Conservation (phyloP, 1,284 basidiomycete species). For the Marasmius oreades region DNA sequence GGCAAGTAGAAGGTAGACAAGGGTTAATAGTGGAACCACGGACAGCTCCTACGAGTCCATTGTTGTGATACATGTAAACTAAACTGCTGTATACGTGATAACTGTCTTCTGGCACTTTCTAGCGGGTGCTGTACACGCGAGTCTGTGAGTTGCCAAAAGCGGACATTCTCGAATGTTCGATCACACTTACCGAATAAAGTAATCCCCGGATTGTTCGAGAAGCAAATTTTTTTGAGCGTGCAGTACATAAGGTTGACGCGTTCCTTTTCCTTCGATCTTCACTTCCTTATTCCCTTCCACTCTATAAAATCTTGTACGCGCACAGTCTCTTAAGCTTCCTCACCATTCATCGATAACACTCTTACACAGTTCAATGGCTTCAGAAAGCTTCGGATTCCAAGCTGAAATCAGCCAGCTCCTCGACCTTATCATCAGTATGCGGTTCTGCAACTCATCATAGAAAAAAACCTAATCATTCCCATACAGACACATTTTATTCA, state of each 20-base stretch:
- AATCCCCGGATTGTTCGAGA: slow-evolving; percentile 51
- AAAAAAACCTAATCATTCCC: not conserved
- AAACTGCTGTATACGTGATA: not conserved
- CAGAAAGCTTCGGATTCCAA: slow-evolving; percentile 89
- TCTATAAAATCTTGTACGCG: slow-evolving; percentile 6
- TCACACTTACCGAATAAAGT: slow-evolving; percentile 20
- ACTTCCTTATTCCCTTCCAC: slow-evolving; percentile 9
- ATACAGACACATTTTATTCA: slow-evolving; percentile 91
- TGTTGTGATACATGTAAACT: not conserved
- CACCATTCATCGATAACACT: not conserved
- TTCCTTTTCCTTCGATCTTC: not conserved
- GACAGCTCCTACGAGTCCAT: not conserved
- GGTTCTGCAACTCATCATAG: slow-evolving; percentile 2
- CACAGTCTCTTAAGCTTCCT: not conserved
- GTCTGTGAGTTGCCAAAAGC: not conserved
- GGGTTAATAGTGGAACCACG: slow-evolving; percentile 31
- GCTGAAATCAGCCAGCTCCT: slow-evolving; percentile 96
- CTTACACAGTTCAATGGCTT: slow-evolving; percentile 50
- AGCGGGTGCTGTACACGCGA: not conserved
- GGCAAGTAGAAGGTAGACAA: slow-evolving; percentile 43
- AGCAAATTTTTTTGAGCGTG: slow-evolving; percentile 34
- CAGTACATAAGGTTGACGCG: slow-evolving; percentile 34
- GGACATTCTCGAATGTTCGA: slow-evolving; percentile 38
- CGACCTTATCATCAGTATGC: slow-evolving; percentile 86
- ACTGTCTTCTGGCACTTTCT: no score